Evolutionary conservation across 495 filamentous ascomycete species (phyloP).

Genomic region (Penicillium cosmopolitanum): DNA sequence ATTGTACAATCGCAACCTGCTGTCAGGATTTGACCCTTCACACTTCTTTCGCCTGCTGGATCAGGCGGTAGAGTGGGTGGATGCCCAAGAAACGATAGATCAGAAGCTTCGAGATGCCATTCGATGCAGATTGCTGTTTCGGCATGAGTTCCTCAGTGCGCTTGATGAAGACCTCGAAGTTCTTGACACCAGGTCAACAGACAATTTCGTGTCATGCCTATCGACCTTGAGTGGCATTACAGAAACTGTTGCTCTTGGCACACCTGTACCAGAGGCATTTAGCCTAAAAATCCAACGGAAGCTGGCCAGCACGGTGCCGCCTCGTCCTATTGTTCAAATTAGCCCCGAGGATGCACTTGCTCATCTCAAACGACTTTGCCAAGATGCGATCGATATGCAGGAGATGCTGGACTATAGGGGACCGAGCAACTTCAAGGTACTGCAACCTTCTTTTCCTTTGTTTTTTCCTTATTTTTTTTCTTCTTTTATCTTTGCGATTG

Average conservation of each 20-base stretch:
- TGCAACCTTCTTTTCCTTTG: too few species aligned
- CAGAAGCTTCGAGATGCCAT: constrained; percentile 62
- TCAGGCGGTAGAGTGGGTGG: constrained; percentile 59
- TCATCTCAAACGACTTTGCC: constrained; percentile 70
- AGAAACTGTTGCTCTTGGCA: constrained; percentile 63
- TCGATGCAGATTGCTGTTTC: constrained; percentile 62
- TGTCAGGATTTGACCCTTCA: constrained; percentile 61
- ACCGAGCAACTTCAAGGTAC: constrained; percentile 61
- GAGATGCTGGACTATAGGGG: constrained; percentile 70
- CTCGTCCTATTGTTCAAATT: constrained; percentile 82
- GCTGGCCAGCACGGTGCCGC: constrained; percentile 89
- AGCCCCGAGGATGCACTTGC: constrained; percentile 70
- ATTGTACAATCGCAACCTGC: constrained; percentile 77
- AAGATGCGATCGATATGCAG: constrained; percentile 70
- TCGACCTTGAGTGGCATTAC: constrained; percentile 53
- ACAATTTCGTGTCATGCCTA: constrained; percentile 48
- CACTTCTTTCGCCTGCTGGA: constrained; percentile 64
- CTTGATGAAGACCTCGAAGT: constrained; percentile 51
- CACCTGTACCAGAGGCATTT: constrained; percentile 73
- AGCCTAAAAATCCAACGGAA: constrained; percentile 88
- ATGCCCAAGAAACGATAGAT: constrained; percentile 49
- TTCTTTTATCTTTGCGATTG: background rate
- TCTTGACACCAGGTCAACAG: constrained; percentile 40
- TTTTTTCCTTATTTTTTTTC: background rate
- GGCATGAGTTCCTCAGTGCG: constrained; percentile 62